Base-by-base conservation (phyloP, 441 rosid genomes). In the Mallotus repandus region DNA sequence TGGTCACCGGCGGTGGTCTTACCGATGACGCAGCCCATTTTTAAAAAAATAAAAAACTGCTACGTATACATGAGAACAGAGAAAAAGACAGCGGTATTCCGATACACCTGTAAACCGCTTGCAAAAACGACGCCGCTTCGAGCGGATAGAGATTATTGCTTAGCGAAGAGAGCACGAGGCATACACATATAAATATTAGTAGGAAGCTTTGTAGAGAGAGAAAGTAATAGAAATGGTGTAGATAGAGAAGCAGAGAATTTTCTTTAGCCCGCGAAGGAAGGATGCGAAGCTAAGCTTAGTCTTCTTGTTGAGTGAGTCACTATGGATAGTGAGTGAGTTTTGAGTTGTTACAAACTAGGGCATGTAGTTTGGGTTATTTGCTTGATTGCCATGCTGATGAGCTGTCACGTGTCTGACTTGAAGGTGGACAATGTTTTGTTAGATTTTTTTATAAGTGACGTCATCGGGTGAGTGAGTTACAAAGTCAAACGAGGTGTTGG, bases 11-110 rank as follows among this genome's bases (percentile, higher is more conserved):
- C 14, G 11, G 55, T 21, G 49, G 74, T n/a, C 72, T 82, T 92
- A 56, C 92, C 84, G 58, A 76, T 66, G 62, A 87, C 85, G 79
- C 97, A 92, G 35, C 97, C 97, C 97, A 92, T 89, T 70, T 14
- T 15, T n/a, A n/a, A 48, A 7, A 45, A 45, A 8, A 45, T 1
- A 78, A 55, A 12, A 21, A 0, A 12, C 70, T 41, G 58, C 4
- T 13, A 62, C 22, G 64, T 18, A 65, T 32, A 46, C 85, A 82
- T 82, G 77, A 38, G 77, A 68, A n/a, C 41, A 5, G 21, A 19
- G 32, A 64, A 41, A 76, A 66, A 38, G 57, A 38, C 38, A 60
- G 64, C 21, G 57, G 74, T 46, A 48, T 70, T n/a, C 78, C 80
- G 74, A 71, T 16, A 29, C 12, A 8, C 14, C 71, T 59, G 59